These are phyloP conservation scores for Casaregolazyma lundiana DNA, from an alignment of 1,139 yeast genomes.

Conservation along the genomic window DNA sequence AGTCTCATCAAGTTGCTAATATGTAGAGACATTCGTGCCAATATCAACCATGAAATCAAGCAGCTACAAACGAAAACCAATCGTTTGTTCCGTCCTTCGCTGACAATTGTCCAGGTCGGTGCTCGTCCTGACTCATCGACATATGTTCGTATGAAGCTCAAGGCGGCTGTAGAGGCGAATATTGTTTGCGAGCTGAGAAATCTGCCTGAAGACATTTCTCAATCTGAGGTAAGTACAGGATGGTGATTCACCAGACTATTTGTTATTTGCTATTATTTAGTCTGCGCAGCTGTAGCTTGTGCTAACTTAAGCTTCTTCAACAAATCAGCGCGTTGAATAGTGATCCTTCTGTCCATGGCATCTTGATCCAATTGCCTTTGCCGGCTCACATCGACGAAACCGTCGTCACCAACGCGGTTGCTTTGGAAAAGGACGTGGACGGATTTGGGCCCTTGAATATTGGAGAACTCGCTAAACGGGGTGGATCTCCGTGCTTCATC, in stretches of 20 bases:
- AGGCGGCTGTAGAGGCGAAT: constrained; percentile 81
- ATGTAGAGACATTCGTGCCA: constrained; percentile 28
- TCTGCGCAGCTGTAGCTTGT: too few species aligned
- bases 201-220: constrained; percentile 51
- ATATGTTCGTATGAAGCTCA: constrained; percentile 91
- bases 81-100: constrained; percentile 62
- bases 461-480: constrained; percentile 87
- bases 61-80: constrained; percentile 51
- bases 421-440: constrained; percentile 84
- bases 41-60: constrained; percentile 45
- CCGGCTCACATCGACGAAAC: constrained; percentile 80
- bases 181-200: constrained; percentile 66
- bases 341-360: constrained; percentile 72
- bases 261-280: too few species aligned
- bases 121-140: constrained; percentile 84
- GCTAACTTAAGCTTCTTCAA: constrained; percentile 40
- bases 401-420: constrained; percentile 70
- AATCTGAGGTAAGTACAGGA: constrained; percentile 25
- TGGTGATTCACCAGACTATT: too few species aligned
- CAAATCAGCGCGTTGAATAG: constrained; percentile 61
- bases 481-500: constrained; percentile 77
- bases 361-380: constrained; percentile 85
- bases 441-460: constrained; percentile 90
- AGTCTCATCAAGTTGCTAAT: too few species aligned
- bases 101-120: constrained; percentile 89